Percentiles rank a stretch among this genome's conserved stretches.
Evolutionary conservation across 805 yeast genomes (phyloP).

Genomic region (Starmerella kuoi): DNA sequence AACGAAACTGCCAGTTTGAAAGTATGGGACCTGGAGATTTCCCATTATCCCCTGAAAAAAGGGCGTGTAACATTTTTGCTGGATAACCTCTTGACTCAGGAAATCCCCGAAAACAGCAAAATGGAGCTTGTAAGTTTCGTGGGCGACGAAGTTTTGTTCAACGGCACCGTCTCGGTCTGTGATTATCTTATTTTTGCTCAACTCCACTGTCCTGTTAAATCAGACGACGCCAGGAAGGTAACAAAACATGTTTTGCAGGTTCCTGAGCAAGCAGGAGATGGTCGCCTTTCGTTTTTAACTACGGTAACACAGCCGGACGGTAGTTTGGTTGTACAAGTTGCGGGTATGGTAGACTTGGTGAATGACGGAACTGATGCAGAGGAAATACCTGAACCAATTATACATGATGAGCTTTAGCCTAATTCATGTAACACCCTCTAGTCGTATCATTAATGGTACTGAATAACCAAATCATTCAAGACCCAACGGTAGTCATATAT

Average conservation of each 20-base stretch:
- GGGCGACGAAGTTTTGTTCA: slow-evolving; percentile 14
- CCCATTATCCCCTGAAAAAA: slow-evolving; percentile 25
- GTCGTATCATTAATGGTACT: no score
- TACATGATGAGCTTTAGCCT: slow-evolving; percentile 1
- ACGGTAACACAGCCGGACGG: slow-evolving; percentile 20
- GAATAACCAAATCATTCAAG: no score
- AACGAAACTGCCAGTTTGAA: slow-evolving; percentile 24
- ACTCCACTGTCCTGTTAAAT: slow-evolving; percentile 24
- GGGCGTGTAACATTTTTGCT: slow-evolving; percentile 24
- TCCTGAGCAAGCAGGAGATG: slow-evolving; percentile 25
- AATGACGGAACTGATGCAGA: slow-evolving; percentile 4
- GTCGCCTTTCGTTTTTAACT: slow-evolving; percentile 26
- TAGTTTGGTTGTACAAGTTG: slow-evolving; percentile 20
- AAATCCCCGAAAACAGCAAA: slow-evolving; percentile 21
- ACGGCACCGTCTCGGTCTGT: slow-evolving; percentile 24
- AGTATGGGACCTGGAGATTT: slow-evolving; percentile 19
- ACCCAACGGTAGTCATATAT: no score
- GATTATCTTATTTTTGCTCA: slow-evolving; percentile 22
- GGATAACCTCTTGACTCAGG: slow-evolving; percentile 18
- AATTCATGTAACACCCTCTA: neutral
- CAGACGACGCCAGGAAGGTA: slow-evolving; percentile 6
- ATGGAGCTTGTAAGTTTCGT: slow-evolving; percentile 21
- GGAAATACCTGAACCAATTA: slow-evolving; percentile 1
- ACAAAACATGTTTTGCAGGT: slow-evolving; percentile 22
- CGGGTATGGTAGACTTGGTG: slow-evolving; percentile 19